These are phyloP conservation scores for Vishniacozyma victoriae DNA, from an alignment of 768 basidiomycete species.

Conservation along the genomic window DNA sequence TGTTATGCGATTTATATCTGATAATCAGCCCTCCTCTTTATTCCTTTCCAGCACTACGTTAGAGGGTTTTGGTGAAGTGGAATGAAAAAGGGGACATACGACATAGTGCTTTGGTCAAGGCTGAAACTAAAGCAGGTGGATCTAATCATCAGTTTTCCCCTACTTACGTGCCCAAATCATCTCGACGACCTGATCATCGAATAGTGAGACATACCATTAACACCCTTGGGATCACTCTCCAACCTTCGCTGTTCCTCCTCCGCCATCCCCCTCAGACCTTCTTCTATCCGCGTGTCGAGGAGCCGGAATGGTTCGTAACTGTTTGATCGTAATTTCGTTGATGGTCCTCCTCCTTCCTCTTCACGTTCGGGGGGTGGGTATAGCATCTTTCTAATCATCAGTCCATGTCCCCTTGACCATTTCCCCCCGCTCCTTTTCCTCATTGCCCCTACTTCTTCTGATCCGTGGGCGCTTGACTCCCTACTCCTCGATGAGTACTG, in stretches of 20 bases:
- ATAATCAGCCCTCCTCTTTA: too few species aligned
- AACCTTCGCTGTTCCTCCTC: slow-evolving; percentile 49
- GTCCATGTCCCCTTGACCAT: too few species aligned
- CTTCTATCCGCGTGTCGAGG: slow-evolving; percentile 63
- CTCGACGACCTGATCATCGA: too few species aligned
- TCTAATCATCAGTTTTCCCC: slow-evolving; percentile 50
- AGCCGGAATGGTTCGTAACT: slow-evolving; percentile 76
- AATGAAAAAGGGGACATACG: slow-evolving; percentile 53
- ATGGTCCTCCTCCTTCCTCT: slow-evolving; percentile 3
- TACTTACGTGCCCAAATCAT: too few species aligned
- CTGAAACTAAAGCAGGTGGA: slow-evolving; percentile 65
- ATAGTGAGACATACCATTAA: slow-evolving; percentile 38
- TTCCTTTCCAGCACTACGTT: too few species aligned
- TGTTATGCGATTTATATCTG: slow-evolving; percentile 63
- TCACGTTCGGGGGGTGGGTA: slow-evolving; percentile 54
- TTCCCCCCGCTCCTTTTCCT: too few species aligned
- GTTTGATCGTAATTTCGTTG: slow-evolving; percentile 52
- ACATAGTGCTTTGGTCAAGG: slow-evolving; percentile 85
- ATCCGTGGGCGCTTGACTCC: neutral
- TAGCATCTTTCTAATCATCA: slow-evolving; percentile 59
- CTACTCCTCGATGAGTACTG: neutral
- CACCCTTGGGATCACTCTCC: slow-evolving; percentile 51
- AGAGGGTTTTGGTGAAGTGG: neutral
- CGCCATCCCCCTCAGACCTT: slow-evolving; percentile 60
- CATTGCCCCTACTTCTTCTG: neutral